Evolutionary conservation across 106 monocot genomes (phyloP), one percentile per base, ranked within the genome.

Genomic region (Dioscorea zingiberensis): DNA sequence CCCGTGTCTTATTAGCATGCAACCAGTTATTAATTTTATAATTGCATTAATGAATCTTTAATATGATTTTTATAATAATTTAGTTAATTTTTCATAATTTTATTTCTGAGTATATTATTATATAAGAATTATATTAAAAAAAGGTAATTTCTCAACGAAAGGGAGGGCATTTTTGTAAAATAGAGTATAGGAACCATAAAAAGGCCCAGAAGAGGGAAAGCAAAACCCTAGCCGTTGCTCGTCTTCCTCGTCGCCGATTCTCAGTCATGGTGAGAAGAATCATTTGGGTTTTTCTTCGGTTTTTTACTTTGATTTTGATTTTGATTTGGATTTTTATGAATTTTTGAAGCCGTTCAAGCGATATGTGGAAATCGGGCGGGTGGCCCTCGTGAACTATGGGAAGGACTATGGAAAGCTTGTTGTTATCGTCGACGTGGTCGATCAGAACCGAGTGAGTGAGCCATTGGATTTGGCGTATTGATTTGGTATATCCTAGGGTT

Each of bases 351-450:
- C 74, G 51, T 85, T 85, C 76, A 76, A 85, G 85, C 24, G 80
- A 18, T 85, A 80, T 71, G 80, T 85, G 23, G 85, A 85, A 77
- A 85, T 80, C 59, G 80, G 85, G 46, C 44, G 85, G 59, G 80
- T 80, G 21, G 85, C 80, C 26, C 74, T 85, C 22, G 74, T 85
- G 54, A 87, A 83, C 69, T 87, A 87, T 62, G 83, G 87, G 15
- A 77, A 87, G 80, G 83, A 87, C 17, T 87, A 87, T 44, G 83
- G 83, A 10, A 77, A 66, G 68, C 81, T 86, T 45, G 78, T 78
- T 47, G 81, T 85, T 63, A 85, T 85, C 68, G 80, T 85, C 59
- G 85, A 85, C 57, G 80, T 85, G 54, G 17, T 85, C 63, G 85
- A 85, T 60, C 85, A 85, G 76, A 85, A 85, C 47, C 29, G 85